Conservation (phyloP, 805 yeast genomes). For the Clavispora vitiphila region DNA sequence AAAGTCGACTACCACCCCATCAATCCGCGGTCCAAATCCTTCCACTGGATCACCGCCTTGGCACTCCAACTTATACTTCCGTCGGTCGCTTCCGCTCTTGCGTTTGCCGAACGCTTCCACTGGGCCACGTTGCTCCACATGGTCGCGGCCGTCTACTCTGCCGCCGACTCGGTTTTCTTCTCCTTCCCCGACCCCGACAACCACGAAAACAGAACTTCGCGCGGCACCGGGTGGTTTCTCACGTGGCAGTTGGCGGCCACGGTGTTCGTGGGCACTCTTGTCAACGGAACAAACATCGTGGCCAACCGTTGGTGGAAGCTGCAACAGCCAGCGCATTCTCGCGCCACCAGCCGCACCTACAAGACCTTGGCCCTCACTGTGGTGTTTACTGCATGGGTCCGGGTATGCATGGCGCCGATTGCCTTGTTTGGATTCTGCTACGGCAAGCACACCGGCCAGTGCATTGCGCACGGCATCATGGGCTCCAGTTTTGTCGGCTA, state of each 20-base stretch:
- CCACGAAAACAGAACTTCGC: conserved; percentile 62
- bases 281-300: conserved; percentile 48
- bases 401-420: conserved; percentile 74
- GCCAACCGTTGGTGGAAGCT: conserved; percentile 20
- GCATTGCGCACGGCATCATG: conserved; percentile 97
- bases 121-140: conserved; percentile 12
- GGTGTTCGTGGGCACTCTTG: conserved; percentile 49
- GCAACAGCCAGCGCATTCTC: conserved; percentile 1
- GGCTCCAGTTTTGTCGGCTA: conserved; percentile 82
- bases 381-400: conserved; percentile 68
- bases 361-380: conserved; percentile 43
- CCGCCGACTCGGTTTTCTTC: conserved; percentile 52
- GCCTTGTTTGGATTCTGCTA: conserved; percentile 87
- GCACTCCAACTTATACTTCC: conserved; percentile 48
- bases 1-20: conserved; percentile 38
- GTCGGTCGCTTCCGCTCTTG: conserved; percentile 48
- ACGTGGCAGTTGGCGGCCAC: conserved; percentile 42
- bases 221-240: conserved; percentile 65
- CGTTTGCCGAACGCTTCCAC: conserved; percentile 49
- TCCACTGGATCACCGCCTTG: conserved; percentile 61
- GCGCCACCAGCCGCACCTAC: conserved; percentile 21
- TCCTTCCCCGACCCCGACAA: conserved; percentile 61
- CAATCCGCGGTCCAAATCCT: conserved; percentile 48
- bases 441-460: conserved; percentile 81
- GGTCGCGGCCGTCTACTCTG: conserved; percentile 35